Evolutionary conservation across 306 rosid genomes (phyloP), one percentile per base, ranked within the genome.

Genomic region (Dalbergia cultrata): DNA sequence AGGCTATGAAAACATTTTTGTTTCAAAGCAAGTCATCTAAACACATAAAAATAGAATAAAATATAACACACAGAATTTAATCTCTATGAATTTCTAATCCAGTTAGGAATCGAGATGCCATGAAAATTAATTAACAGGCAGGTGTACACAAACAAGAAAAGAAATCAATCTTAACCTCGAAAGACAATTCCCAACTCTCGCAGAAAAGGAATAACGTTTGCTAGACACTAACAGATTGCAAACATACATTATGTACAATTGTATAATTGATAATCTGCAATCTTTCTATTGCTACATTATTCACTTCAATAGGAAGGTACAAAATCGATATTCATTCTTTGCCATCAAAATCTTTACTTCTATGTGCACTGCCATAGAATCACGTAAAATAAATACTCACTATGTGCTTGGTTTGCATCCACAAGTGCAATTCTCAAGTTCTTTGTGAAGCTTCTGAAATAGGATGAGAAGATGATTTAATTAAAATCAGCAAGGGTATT

Each of bases 381-480:
- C 44, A 9, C 9, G 59, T 49, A 37, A 50, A 66, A 34, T 58
- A 61, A 49, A 43, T 17, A 52, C 9, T 0, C 2, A 54, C 65
- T 85, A 87, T 3, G 77, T 43, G 43, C 79, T 72, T 72, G 70
- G 53, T 69, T 89, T 91, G 89, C 96, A 91, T 76, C 99, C 97
- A 62, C 99, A 95, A 19, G 80, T 90, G 85, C 99, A 95, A 79
- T 47, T 74, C 61, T 93, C 94, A 58, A 90, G 93, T 47, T 95
- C 99, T 13, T 52, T 87, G 77, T 89, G 92, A 62, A 95, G 94
- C 31, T 88, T 87, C 99, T 95, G 94, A 9, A 77, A 66, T 39
- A 60, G 62, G 22, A 14, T 9, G 44, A 56, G 16, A 45, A 45
- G 43, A 67, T 21, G 37, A 33, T 59, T 49, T 18, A 14, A 37